A percentile compares a stretch with the other conserved stretches of the same genome.
Evolutionary conservation across 2,329 filamentous ascomycete species (phyloP).

Genomic region (Fusarium devonianum): DNA sequence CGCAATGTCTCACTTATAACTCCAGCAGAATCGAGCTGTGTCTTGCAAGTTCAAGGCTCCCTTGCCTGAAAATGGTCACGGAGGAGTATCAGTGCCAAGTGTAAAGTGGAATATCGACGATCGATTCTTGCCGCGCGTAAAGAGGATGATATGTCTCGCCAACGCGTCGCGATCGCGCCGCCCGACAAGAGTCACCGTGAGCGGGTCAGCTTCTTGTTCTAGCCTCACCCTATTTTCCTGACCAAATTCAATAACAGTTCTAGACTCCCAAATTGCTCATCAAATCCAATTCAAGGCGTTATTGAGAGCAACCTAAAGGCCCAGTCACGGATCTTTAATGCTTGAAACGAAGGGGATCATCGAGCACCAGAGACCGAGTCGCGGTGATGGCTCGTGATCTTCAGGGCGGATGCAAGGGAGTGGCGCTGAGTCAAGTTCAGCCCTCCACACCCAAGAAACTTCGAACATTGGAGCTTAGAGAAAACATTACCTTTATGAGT

Average conservation of each 20-base stretch:
- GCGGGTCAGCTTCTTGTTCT: no score
- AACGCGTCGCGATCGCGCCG: no score
- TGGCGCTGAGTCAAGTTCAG: conserved; percentile 27
- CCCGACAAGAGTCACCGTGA: no score
- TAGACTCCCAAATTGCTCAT: no score
- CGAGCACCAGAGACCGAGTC: neutral
- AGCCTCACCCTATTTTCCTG: no score
- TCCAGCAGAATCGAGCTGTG: neutral
- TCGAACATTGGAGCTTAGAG: neutral
- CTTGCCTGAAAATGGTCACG: no score
- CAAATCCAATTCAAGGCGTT: no score
- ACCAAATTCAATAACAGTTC: no score
- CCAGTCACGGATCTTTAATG: rapidly evolving
- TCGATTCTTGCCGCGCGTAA: neutral
- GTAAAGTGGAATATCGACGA: neutral
- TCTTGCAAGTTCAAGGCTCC: neutral
- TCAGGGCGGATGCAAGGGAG: conserved; percentile 26
- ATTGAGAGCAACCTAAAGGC: no score
- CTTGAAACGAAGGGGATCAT: neutral
- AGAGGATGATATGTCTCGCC: no score
- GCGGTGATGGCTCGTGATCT: neutral
- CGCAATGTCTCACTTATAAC: conserved; percentile 28
- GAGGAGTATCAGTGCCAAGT: no score
- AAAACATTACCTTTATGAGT: neutral
- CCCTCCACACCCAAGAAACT: conserved; percentile 6